These are phyloP conservation scores for Alternaria alternata DNA, from an alignment of 2,329 filamentous ascomycete genomes.

Conservation along the genomic window DNA sequence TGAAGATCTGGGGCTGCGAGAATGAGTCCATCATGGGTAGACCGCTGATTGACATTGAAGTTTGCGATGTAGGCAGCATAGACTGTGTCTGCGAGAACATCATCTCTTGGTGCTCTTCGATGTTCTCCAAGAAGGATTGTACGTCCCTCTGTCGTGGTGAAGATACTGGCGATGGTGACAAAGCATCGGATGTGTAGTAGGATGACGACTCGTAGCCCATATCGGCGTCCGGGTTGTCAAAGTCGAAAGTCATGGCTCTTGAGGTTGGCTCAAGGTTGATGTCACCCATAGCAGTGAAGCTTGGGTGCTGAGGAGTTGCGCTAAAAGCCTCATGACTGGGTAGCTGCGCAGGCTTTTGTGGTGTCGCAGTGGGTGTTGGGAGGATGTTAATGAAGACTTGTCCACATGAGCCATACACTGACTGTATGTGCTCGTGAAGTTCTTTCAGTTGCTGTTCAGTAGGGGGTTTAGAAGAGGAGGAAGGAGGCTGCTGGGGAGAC, in stretches of 20 bases:
- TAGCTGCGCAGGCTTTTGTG: slow-evolving; percentile 51
- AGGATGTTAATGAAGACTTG: slow-evolving; percentile 58
- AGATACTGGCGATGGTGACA: slow-evolving; percentile 55
- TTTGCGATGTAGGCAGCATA: slow-evolving; percentile 37
- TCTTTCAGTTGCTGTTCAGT: slow-evolving; percentile 54
- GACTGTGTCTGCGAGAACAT: slow-evolving; percentile 42
- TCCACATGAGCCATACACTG: slow-evolving; percentile 53
- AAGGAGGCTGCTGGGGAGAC: slow-evolving; percentile 45
- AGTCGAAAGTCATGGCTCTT: slow-evolving; percentile 50
- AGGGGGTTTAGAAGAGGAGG: slow-evolving; percentile 46
- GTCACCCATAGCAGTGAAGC: slow-evolving; percentile 63
- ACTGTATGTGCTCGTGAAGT: slow-evolving; percentile 55
- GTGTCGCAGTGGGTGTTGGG: slow-evolving; percentile 61
- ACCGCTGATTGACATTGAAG: slow-evolving; percentile 32
- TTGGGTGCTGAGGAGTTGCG: slow-evolving; percentile 64
- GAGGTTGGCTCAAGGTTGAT: slow-evolving; percentile 55
- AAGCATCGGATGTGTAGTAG: slow-evolving; percentile 60
- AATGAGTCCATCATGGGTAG: slow-evolving; percentile 27
- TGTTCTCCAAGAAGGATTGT: slow-evolving; percentile 47
- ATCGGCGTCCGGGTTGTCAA: slow-evolving; percentile 52
- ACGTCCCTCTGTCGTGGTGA: slow-evolving; percentile 48
- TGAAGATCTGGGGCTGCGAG: slow-evolving; percentile 32
- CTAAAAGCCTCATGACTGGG: slow-evolving; percentile 58
- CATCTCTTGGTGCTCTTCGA: slow-evolving; percentile 45
- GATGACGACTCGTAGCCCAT: slow-evolving; percentile 59